phyloP scores from a whole-genome alignment of 257 asterid genomes.

The Echites panduratus region DNA sequence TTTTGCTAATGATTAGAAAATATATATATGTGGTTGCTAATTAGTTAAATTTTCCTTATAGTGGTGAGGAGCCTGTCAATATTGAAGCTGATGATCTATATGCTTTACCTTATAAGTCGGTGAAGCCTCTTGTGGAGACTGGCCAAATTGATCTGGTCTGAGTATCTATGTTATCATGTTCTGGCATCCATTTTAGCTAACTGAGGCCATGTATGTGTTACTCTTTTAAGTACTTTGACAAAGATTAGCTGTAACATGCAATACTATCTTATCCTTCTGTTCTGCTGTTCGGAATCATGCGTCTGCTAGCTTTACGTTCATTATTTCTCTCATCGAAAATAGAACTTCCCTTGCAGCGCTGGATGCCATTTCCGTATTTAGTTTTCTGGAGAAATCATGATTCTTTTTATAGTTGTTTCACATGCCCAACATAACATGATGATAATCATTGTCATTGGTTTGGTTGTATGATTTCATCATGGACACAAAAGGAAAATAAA shows the following conservation, averaged over 20 bases:
- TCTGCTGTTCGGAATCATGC: not conserved
- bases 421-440: not conserved
- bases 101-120: conserved; percentile 73
- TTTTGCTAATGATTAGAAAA: not conserved
- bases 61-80: conserved; percentile 68
- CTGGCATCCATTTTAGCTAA: not conserved
- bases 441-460: too few relatives aligned
- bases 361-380: too few relatives aligned
- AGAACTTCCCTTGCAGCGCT: too few relatives aligned
- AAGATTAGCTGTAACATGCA: not conserved
- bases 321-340: too few relatives aligned
- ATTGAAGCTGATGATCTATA: conserved; percentile 81
- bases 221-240: not conserved
- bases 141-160: conserved; percentile 81
- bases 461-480: too few relatives aligned
- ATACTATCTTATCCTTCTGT: not conserved
- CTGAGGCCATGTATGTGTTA: not conserved
- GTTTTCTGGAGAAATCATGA: not conserved
- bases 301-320: not conserved
- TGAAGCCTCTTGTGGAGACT: conserved; percentile 77
- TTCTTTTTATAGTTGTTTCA: not conserved
- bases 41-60: conserved; percentile 23
- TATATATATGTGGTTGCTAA: conserved; percentile 15
- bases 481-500: too few relatives aligned
- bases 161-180: conserved; percentile 9